Evolutionary conservation across 2,329 filamentous ascomycete species (phyloP), one percentile per base, ranked within the genome.

Genomic region (Macrophomina pseudophaseolina): DNA sequence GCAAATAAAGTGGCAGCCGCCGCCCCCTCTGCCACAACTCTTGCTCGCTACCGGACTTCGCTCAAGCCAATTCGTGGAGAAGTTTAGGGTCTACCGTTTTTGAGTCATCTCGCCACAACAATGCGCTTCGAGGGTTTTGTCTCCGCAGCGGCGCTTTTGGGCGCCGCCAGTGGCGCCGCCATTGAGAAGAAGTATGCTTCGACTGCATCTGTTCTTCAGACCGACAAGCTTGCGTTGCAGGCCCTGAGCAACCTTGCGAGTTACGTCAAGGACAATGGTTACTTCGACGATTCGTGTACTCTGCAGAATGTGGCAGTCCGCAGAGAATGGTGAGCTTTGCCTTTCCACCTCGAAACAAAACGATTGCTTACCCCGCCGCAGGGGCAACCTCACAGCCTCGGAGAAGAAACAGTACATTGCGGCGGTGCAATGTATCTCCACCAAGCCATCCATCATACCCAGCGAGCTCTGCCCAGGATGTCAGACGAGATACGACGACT

Each of bases 321-420:
- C 56, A 73, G 74, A 69, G 82, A 84, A 74, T 84, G 82, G 82
- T 81, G 54, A 51, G 71, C 69, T 30, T n/a, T 14, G 16, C 5
- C 8, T 8, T 12, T 12, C 12, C 53, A 33, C 30, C 58, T 44
- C 14, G 12, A 14, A 54, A 12, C 16, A 49, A 60, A 9, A 14
- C 30, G 33, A 23, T 54, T 52, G 40, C 68, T 70, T 28, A 69
- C 42, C 30, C n/a, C 35, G 23, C 51, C 12, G 40, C 44, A 74
- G 73, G 73, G 69, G 70, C 33, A 49, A 68, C 7, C 69, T 78
- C 2, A 71, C 71, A 0, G 69, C 71, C 4, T 38, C 51, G 18
- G 75, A 78, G 62, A 75, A 72, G 67, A 76, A 74, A 66, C 67
- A 72, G 1, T 79, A 79, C 66, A 78, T 74, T 44, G 65, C 72